phyloP scores from a whole-genome alignment of 164 flowering plant species.

The Sextonia rubra region DNA sequence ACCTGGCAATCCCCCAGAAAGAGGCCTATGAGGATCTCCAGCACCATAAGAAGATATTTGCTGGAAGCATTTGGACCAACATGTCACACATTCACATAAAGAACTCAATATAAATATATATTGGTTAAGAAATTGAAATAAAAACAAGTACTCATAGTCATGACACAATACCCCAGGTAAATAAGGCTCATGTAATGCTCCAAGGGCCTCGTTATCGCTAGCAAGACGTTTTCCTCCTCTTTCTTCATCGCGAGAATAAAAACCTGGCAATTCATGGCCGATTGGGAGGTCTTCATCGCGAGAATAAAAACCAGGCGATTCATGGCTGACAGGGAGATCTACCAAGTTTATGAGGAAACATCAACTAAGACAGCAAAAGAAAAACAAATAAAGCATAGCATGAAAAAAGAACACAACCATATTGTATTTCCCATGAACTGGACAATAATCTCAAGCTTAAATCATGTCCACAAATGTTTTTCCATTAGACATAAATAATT shows the following conservation, averaged over 20 bases:
- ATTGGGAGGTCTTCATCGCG: too few relatives aligned
- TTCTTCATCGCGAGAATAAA: constrained; percentile 47
- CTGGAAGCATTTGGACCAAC: constrained; percentile 25
- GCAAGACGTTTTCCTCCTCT: constrained; percentile 33
- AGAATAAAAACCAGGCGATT: constrained; percentile 39
- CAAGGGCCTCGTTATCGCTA: constrained; percentile 61
- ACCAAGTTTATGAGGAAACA: constrained; percentile 10
- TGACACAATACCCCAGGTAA: constrained; percentile 51
- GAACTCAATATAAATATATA: neutral
- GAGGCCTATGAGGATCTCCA: constrained; percentile 45
- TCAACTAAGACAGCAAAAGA: neutral
- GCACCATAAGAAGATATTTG: constrained; percentile 51
- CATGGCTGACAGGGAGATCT: constrained; percentile 54
- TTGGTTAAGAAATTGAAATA: neutral
- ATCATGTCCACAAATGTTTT: too few relatives aligned
- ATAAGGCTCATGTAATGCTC: constrained; percentile 75
- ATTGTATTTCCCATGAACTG: too few relatives aligned
- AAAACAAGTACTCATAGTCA: neutral
- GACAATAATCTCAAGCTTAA: too few relatives aligned
- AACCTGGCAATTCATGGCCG: constrained; percentile 9
- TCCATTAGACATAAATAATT: too few relatives aligned
- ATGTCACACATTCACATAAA: constrained; percentile 10
- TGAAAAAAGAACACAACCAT: too few relatives aligned
- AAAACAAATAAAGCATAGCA: too few relatives aligned
- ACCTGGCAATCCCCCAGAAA: constrained; percentile 39